Percentiles rank a stretch among this genome's conserved stretches.
These are phyloP conservation scores for Spathaspora hagerdaliae DNA, from an alignment of 805 yeast genomes.

Conservation along the genomic window DNA sequence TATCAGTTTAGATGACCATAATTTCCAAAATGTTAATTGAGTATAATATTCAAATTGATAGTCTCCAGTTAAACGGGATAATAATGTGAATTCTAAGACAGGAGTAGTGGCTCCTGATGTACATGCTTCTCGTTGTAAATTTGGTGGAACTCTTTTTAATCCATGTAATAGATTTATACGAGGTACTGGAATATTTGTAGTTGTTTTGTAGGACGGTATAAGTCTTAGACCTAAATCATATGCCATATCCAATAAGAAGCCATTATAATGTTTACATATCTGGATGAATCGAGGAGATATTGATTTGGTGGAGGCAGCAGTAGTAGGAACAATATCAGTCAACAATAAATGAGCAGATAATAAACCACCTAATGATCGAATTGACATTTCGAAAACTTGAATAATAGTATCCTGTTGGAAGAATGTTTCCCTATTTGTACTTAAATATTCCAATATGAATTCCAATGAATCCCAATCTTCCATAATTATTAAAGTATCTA, in stretches of 20 bases:
- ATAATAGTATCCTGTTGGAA: slow-evolving; percentile 68
- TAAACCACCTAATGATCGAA: slow-evolving; percentile 78
- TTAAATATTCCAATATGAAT: slow-evolving; percentile 22
- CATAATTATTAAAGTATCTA: slow-evolving; percentile 75
- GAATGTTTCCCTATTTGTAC: slow-evolving; percentile 34
- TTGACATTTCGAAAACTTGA: slow-evolving; percentile 85
- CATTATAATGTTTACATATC: slow-evolving; percentile 51
- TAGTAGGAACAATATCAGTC: slow-evolving; percentile 19
- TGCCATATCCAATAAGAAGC: slow-evolving; percentile 68
- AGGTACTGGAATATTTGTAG: slow-evolving; percentile 70
- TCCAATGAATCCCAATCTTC: slow-evolving; percentile 57
- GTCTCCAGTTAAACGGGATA: slow-evolving; percentile 75
- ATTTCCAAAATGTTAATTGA: slow-evolving; percentile 55
- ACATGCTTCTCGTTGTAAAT: slow-evolving; percentile 63
- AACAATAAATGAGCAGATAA: slow-evolving; percentile 65
- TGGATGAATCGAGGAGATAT: slow-evolving; percentile 6
- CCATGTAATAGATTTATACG: slow-evolving; percentile 67
- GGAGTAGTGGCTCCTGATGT: slow-evolving; percentile 87
- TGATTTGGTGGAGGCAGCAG: not conserved
- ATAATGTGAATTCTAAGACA: slow-evolving; percentile 70
- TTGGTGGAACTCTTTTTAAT: slow-evolving; percentile 38
- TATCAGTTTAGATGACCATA: slow-evolving; percentile 65
- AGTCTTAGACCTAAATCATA: slow-evolving; percentile 70
- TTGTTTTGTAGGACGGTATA: slow-evolving; percentile 64
- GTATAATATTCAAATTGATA: slow-evolving; percentile 61